These are phyloP conservation scores for Friedmanniomyces endolithicus DNA, from an alignment of 495 filamentous ascomycete species.

Conservation along the genomic window DNA sequence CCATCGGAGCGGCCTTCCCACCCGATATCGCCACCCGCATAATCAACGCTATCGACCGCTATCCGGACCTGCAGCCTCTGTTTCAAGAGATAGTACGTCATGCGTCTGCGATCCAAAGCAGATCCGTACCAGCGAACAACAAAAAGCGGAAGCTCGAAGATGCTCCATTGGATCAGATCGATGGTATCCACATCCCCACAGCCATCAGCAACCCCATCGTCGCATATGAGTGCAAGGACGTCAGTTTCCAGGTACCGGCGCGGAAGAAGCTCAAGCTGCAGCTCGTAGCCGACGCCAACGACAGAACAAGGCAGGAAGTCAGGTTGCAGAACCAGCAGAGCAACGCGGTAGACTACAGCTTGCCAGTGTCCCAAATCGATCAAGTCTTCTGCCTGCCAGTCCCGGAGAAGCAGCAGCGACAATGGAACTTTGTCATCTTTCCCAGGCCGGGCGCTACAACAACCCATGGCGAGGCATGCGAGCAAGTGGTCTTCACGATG, in stretches of 20 bases:
- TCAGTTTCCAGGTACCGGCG: slow-evolving; percentile 45
- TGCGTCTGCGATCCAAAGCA: neutral
- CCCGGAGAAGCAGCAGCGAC: slow-evolving; percentile 77
- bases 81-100: slow-evolving; percentile 11
- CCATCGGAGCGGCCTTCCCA: neutral
- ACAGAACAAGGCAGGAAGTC: slow-evolving; percentile 41
- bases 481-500: slow-evolving; percentile 78
- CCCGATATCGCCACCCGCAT: neutral
- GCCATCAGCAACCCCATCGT: neutral
- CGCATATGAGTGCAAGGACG: slow-evolving; percentile 19
- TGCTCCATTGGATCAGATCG: neutral
- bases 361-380: slow-evolving; percentile 61
- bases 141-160: slow-evolving; percentile 22
- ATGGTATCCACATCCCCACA: neutral
- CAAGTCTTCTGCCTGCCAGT: slow-evolving; percentile 60
- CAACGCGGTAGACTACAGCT: slow-evolving; percentile 53
- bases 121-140: neutral
- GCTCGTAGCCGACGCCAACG: slow-evolving; percentile 33
- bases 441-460: slow-evolving; percentile 38
- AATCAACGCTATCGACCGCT: neutral
- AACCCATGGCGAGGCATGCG: slow-evolving; percentile 27
- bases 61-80: neutral
- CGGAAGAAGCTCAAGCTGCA: slow-evolving; percentile 84
- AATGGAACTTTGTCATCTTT: slow-evolving; percentile 82
- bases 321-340: slow-evolving; percentile 54